These are phyloP conservation scores for Lotus japonicus DNA, from an alignment of 306 rosid genomes.

Conservation along the genomic window DNA sequence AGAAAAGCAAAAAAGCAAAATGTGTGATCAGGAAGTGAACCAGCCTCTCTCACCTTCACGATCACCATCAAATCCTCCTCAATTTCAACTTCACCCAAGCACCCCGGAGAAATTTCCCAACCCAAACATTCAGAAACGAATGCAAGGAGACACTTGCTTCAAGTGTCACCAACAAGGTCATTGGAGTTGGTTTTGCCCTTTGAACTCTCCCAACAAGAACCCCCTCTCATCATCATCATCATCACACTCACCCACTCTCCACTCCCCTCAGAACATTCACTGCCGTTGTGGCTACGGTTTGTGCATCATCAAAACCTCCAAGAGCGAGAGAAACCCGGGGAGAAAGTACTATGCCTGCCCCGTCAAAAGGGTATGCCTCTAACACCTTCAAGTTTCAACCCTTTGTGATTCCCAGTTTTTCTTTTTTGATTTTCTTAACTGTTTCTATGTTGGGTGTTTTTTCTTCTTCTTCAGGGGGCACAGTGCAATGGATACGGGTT, in stretches of 20 bases:
- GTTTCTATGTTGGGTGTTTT: not conserved
- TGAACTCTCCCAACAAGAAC: not conserved
- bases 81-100: too few species aligned
- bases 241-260: not conserved
- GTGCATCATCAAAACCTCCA: slow-evolving; percentile 8
- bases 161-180: not conserved
- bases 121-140: not conserved
- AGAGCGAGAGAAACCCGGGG: not conserved
- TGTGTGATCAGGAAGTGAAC: too few species aligned
- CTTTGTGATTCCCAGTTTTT: not conserved
- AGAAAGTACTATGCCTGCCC: slow-evolving; percentile 34
- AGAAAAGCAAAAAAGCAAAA: too few species aligned
- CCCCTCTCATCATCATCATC: not conserved
- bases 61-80: too few species aligned
- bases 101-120: too few species aligned
- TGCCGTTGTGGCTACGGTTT: slow-evolving; percentile 35
- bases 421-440: not conserved
- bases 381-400: not conserved
- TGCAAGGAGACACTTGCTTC: not conserved
- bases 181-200: not conserved
- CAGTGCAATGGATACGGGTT: not conserved
- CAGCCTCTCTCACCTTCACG: too few species aligned
- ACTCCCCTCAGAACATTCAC: not conserved
- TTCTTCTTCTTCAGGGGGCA: slow-evolving; percentile 18
- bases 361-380: slow-evolving; percentile 28